These are phyloP conservation scores for Blastobotrys elegans DNA, from an alignment of 1,139 yeast species.

Conservation along the genomic window DNA sequence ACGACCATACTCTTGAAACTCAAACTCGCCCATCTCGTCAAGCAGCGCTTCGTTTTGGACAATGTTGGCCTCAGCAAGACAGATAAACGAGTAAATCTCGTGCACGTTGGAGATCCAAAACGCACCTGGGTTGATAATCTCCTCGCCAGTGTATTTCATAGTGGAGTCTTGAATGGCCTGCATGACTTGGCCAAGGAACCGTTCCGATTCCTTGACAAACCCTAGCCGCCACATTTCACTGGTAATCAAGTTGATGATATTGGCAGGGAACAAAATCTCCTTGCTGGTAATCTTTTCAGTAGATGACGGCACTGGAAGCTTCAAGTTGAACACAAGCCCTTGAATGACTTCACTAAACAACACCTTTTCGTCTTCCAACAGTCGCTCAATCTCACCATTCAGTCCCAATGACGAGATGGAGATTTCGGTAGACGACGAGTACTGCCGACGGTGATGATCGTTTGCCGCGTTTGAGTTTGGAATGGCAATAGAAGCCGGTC, in stretches of 20 bases:
- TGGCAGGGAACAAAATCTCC: constrained; percentile 94
- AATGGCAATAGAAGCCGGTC: constrained; percentile 35
- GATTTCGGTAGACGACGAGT: constrained; percentile 26
- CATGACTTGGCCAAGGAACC: constrained; percentile 83
- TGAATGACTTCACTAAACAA: constrained; percentile 82
- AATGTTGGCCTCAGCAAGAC: constrained; percentile 88
- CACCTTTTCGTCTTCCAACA: constrained; percentile 70
- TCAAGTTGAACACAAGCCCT: constrained; percentile 82
- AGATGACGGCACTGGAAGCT: constrained; percentile 80
- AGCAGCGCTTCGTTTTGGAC: constrained; percentile 74
- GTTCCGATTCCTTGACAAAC: constrained; percentile 85
- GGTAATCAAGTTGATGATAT: constrained; percentile 84
- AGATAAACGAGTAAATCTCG: constrained; percentile 89
- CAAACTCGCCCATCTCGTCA: constrained; percentile 84
- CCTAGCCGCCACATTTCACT: constrained; percentile 99
- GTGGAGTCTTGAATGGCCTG: constrained; percentile 71
- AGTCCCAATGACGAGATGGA: constrained; percentile 29
- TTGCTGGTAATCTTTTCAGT: constrained; percentile 77
- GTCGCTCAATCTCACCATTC: constrained; percentile 38
- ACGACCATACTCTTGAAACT: constrained; percentile 83
- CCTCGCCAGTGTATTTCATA: constrained; percentile 60
- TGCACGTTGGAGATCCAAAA: constrained; percentile 98
- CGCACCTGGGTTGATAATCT: constrained; percentile 87
- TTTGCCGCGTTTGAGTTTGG: constrained; percentile 18
- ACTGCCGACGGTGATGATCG: constrained; percentile 23